Evolutionary conservation across 768 basidiomycete species (phyloP), one percentile per base, ranked within the genome.

Genomic region (Goffeauzyma gilvescens): DNA sequence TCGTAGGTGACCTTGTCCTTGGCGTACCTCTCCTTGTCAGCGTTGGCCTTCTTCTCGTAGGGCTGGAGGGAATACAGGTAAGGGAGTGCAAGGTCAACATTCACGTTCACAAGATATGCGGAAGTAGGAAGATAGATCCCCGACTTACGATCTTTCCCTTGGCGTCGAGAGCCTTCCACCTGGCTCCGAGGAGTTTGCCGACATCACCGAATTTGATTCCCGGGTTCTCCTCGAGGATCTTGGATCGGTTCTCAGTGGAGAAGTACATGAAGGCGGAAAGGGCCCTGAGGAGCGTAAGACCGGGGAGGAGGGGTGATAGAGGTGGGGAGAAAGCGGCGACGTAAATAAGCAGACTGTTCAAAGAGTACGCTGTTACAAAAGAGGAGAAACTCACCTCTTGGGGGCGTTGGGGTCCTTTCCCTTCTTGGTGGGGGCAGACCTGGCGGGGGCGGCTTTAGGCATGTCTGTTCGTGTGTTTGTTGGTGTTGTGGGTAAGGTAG

Each of bases 251-350:
- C 65, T 86, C 89, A 65, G 87, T 82, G 55, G 76, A 78, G 73
- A 95, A 96, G 79, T 87, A 87, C 90, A 96, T 93, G 70, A 93
- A 96, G 30, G 90, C 86, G 23, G 87, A 93, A 34, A 93, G 72
- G 0, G 84, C 81, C 41, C 87, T 65, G 50, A 35, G 12, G 14
- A 2, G 6, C n/a, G 4, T 9, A 24, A 32, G 30, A 15, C 33
- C 13, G 8, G 30, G 21, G 13, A 18, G 28, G 33, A 23, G 5
- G 13, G 14, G 25, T 4, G 17, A 14, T 13, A n/a, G 6, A 22
- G 1, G 40, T 15, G 22, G 17, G 17, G 22, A 20, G 34, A 13
- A 20, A 35, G 23, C 37, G 21, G 3, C 14, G 5, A 24, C 15
- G 24, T 12, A 14, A 38, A 26, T 13, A 3, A 8, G 37, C 23